Percentiles rank a stretch among this genome's conserved stretches.
phyloP scores from a whole-genome alignment of 371 early-diverging fungal genomes.

The Mucor racemosus region DNA sequence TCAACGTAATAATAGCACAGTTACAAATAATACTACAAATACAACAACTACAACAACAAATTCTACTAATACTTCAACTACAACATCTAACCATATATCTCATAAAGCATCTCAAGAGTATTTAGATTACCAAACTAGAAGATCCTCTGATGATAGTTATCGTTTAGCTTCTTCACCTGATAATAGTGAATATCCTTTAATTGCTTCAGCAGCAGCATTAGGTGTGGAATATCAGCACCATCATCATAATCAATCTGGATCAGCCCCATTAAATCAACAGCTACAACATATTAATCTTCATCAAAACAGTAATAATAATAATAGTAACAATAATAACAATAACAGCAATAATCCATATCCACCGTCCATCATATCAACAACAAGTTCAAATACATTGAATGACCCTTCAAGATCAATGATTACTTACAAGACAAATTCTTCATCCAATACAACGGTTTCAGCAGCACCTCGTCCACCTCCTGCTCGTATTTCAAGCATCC shows the following conservation, averaged over 20 bases:
- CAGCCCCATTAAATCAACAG: neutral
- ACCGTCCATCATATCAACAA: conserved; percentile 3
- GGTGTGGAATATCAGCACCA: conserved; percentile 18
- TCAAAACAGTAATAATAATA: neutral
- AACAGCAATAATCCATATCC: conserved; percentile 2
- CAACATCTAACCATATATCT: too few relatives aligned
- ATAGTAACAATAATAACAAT: neutral
- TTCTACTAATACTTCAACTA: neutral
- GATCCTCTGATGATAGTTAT: conserved; percentile 42
- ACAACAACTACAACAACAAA: neutral
- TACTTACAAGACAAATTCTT: conserved; percentile 1
- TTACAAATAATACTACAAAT: neutral
- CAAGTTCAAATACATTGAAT: conserved; percentile 16
- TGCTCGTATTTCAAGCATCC: conserved; percentile 27
- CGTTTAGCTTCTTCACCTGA: conserved; percentile 40
- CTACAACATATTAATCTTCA: neutral
- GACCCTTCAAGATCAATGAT: conserved; percentile 1
- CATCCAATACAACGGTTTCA: neutral
- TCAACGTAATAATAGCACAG: neutral
- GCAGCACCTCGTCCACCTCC: conserved; percentile 14
- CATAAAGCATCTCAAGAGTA: too few relatives aligned
- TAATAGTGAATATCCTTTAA: conserved; percentile 41
- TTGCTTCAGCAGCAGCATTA: conserved; percentile 38
- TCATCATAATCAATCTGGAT: neutral
- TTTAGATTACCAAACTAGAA: neutral